A percentile compares a stretch with the other conserved stretches of the same genome.
Conservation (phyloP, 345 rosid genomes). For the Microthlaspi erraticum region DNA sequence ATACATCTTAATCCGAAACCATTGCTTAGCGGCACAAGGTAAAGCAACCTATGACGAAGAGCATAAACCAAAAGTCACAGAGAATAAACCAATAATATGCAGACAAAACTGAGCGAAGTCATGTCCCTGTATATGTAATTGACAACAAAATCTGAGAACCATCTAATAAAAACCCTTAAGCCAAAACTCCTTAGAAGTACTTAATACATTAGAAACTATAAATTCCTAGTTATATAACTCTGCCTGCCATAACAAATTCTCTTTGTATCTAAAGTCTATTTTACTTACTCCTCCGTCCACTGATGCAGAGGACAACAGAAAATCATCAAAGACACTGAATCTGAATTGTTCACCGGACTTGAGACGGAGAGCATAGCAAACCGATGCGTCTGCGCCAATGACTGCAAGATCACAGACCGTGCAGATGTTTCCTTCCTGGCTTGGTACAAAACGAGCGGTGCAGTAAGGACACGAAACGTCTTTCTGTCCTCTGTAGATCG, state of each 20-base stretch:
- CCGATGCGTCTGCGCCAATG: conserved; percentile 97
- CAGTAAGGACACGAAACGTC: conserved; percentile 88
- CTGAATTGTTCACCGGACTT: conserved; percentile 55
- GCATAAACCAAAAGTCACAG: conserved; percentile 2
- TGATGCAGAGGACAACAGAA: neutral
- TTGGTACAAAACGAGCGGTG: conserved; percentile 74
- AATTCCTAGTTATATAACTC: neutral
- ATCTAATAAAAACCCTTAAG: neutral
- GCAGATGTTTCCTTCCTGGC: conserved; percentile 76
- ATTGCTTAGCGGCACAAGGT: neutral
- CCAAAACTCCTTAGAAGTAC: neutral
- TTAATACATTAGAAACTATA: conserved; percentile 9
- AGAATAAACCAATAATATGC: neutral
- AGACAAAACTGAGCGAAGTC: conserved; percentile 7
- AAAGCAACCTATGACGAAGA: neutral
- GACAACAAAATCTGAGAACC: neutral
- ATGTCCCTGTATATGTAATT: neutral
- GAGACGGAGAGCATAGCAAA: conserved; percentile 87
- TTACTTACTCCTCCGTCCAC: neutral
- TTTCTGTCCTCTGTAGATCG: conserved; percentile 92
- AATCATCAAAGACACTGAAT: no score
- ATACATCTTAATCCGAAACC: neutral
- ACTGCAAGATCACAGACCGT: conserved; percentile 80
- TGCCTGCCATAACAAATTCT: neutral
- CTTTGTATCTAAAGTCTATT: neutral